These are phyloP conservation scores for Dioscorea alata DNA, from an alignment of 106 monocot genomes.

Conservation along the genomic window DNA sequence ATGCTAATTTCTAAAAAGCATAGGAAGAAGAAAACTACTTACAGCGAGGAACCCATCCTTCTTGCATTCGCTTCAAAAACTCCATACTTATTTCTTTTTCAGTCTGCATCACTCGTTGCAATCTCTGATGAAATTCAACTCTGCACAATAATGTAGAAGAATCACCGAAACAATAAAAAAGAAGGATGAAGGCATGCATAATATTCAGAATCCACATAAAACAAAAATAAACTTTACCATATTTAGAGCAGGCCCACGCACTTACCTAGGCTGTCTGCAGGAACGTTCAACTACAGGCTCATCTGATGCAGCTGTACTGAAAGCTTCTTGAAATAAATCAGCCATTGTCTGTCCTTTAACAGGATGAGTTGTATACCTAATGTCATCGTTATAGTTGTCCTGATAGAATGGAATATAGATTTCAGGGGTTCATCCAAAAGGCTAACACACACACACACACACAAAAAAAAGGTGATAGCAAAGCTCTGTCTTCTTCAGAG, in stretches of 20 bases:
- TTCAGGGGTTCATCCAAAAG: too few relatives aligned
- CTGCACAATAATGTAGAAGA: constrained; percentile 17
- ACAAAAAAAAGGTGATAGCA: too few relatives aligned
- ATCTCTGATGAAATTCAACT: constrained; percentile 53
- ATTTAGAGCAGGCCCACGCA: background rate
- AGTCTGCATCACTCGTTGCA: constrained; percentile 64
- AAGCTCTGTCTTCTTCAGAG: background rate
- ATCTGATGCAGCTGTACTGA: constrained; percentile 28
- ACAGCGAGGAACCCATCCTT: constrained; percentile 20
- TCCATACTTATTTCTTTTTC: constrained; percentile 63
- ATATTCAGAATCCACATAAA: background rate
- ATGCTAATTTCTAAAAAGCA: too few relatives aligned
- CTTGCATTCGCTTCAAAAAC: constrained; percentile 42
- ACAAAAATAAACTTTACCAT: background rate
- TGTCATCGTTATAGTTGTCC: constrained; percentile 28
- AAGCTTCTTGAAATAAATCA: constrained; percentile 78
- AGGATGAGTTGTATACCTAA: constrained; percentile 21
- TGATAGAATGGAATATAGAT: constrained; percentile 15
- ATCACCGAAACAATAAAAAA: too few relatives aligned
- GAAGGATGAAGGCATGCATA: background rate
- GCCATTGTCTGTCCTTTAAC: constrained; percentile 56
- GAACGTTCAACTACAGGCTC: constrained; percentile 1
- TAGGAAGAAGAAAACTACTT: background rate
- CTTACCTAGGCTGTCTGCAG: constrained; percentile 35
- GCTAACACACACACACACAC: too few relatives aligned